Percentiles rank a stretch among this genome's conserved stretches.
Conservation (phyloP, 441 rosid species). For the Flueggea neowawraea region DNA sequence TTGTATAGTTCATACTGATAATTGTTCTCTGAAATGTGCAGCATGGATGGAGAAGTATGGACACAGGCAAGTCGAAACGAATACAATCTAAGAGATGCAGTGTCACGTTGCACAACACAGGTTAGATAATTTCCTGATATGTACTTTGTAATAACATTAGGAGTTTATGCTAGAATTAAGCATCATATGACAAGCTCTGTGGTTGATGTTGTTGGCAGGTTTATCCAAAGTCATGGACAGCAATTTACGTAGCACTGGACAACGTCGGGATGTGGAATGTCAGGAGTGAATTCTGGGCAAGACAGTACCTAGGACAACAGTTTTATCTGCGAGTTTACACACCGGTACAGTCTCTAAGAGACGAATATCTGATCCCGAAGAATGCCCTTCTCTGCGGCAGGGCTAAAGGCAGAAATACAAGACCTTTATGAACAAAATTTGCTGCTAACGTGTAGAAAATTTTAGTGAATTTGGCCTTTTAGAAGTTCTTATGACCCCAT, state of each 20-base stretch:
- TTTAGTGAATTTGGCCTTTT: too few relatives aligned
- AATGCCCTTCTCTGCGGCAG: slow-evolving; percentile 79
- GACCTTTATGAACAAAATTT: slow-evolving; percentile 4
- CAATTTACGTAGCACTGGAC: slow-evolving; percentile 76
- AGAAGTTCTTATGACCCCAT: too few relatives aligned
- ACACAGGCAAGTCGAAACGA: slow-evolving; percentile 44
- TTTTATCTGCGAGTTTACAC: slow-evolving; percentile 77
- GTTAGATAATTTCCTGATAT: slow-evolving; percentile 15
- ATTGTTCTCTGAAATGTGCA: slow-evolving; percentile 18
- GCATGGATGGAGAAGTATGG: slow-evolving; percentile 93
- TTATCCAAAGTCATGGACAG: slow-evolving; percentile 91
- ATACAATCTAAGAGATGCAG: slow-evolving; percentile 87
- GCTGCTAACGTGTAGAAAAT: too few relatives aligned
- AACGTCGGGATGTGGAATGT: slow-evolving; percentile 98
- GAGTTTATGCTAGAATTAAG: too few relatives aligned
- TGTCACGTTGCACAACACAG: slow-evolving; percentile 73
- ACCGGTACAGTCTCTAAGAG: slow-evolving; percentile 57
- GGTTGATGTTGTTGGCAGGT: slow-evolving; percentile 37
- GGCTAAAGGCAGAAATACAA: slow-evolving; percentile 24
- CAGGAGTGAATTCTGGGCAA: slow-evolving; percentile 80
- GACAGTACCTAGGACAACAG: slow-evolving; percentile 94
- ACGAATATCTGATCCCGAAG: slow-evolving; percentile 77
- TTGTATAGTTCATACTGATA: too few relatives aligned
- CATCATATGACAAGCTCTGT: too few relatives aligned
- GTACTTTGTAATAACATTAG: too few relatives aligned